Conservation (phyloP, 768 basidiomycete species). For the Punctularia strigosozonata region DNA sequence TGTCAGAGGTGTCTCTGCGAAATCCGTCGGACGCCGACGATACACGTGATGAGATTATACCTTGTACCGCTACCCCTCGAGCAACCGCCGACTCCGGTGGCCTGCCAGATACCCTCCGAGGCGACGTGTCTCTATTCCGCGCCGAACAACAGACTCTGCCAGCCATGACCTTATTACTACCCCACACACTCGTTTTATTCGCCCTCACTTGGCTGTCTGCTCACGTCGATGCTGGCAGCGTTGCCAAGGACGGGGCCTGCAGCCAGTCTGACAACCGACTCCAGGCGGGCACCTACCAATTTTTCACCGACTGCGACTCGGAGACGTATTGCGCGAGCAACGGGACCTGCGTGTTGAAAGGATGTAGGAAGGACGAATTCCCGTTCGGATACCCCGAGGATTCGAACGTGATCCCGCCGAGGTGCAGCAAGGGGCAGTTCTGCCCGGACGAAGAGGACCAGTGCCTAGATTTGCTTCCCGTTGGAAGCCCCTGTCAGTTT, state of each 20-base stretch:
- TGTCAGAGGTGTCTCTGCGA: no score
- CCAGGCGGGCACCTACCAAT: slow-evolving; percentile 67
- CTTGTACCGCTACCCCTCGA: no score
- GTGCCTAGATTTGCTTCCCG: slow-evolving; percentile 48
- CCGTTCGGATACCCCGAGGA: slow-evolving; percentile 53
- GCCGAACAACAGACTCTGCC: no score
- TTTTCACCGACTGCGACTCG: slow-evolving; percentile 67
- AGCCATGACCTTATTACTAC: no score
- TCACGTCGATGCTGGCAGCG: slow-evolving; percentile 33
- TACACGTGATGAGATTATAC: no score
- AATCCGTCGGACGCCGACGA: no score
- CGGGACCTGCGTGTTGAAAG: slow-evolving; percentile 45
- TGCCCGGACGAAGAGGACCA: slow-evolving; percentile 76
- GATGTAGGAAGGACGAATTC: slow-evolving; percentile 68
- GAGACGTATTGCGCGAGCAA: slow-evolving; percentile 47
- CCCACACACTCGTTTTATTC: slow-evolving; percentile 45
- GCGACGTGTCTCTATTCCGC: no score
- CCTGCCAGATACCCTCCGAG: no score
- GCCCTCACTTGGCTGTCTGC: slow-evolving; percentile 21
- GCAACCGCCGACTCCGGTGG: no score
- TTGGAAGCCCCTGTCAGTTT: slow-evolving; percentile 68
- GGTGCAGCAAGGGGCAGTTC: slow-evolving; percentile 53
- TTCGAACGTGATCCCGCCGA: slow-evolving; percentile 35
- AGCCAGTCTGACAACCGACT: slow-evolving; percentile 49
- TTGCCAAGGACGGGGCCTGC: slow-evolving; percentile 35